Base-by-base conservation (phyloP, 202 grass and related monocot genomes). In the Eragrostis tef region DNA sequence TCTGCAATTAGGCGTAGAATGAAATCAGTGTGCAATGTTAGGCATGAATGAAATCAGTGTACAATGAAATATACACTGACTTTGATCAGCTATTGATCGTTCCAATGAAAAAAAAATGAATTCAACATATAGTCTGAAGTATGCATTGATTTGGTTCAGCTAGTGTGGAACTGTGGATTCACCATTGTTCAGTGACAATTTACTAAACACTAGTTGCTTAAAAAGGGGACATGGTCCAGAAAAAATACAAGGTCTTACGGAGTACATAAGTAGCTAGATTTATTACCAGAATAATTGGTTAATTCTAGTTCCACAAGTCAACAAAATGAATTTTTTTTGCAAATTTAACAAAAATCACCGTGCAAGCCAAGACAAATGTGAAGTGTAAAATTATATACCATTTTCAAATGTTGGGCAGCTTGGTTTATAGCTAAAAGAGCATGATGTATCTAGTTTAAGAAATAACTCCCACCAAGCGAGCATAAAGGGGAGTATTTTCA, bases 1-100 rank as follows among this genome's bases (percentile, higher is more conserved):
- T 92, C 94, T 97, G 87, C 20, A 16, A 51, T 87, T 79, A 76
- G 15, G 20, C 73, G 76, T 66, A n/a, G 84, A 65, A 74, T 9
- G 49, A 41, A 87, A 90, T 69, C 45, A 90, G 22, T 61, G 21
- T 61, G 27, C 22, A 58, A 61, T 27, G 58, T 61, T 26, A 61
- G 24, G 58, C 11, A 61, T 6, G 24, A 61, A 61, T 25, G 22
- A 5, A 61, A 27, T 13, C 22, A 5, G 34, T 39, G 34, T 39
- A 39, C 34, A 39, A 6, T 39, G 34, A 39, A 39, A 5, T 39
- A 6, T 39, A 39, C 34, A 39, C 34, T 2, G 34, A 39, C 6
- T 5, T 39, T 2, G 34, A 39, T 39, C 34, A 39, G 34, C 34
- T 5, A 39, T 39, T 67, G 20, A 21, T 16, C 59, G n/a, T 51